phyloP scores from a whole-genome alignment of 352 stramenopile species.

The Globisporangium nagaii region DNA sequence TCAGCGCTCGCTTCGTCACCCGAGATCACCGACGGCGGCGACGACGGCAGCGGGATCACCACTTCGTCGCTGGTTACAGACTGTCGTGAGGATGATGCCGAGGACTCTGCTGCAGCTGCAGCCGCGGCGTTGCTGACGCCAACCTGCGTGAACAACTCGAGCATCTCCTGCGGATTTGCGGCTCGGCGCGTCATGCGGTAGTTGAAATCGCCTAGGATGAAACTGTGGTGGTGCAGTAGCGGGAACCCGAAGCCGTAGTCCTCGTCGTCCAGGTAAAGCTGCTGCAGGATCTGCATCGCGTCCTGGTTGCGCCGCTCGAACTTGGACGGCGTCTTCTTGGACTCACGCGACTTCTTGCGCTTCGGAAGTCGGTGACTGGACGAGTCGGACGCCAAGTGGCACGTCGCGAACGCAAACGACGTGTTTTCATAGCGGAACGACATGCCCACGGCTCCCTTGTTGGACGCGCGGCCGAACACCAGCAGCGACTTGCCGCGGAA shows the following conservation, averaged over 20 bases:
- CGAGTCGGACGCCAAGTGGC: constrained; percentile 85
- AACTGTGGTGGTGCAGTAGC: constrained; percentile 80
- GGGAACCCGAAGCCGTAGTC: constrained; percentile 84
- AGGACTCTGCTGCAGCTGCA: neutral
- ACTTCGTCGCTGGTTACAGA: too few species aligned
- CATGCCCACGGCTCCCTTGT: constrained; percentile 68
- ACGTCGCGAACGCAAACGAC: constrained; percentile 67
- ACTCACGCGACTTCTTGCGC: constrained; percentile 13
- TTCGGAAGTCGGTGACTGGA: constrained; percentile 36
- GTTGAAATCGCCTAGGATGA: constrained; percentile 89
- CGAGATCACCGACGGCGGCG: neutral
- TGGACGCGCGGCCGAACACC: constrained; percentile 63
- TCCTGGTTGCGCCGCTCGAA: constrained; percentile 76
- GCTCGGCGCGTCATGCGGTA: constrained; percentile 68
- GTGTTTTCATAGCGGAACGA: constrained; percentile 53
- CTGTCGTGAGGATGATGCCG: neutral
- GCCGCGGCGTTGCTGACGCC: neutral
- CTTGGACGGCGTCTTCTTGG: constrained; percentile 39
- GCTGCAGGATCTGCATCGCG: constrained; percentile 75
- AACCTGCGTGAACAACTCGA: constrained; percentile 23
- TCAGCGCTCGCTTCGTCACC: constrained; percentile 16
- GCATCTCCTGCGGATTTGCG: constrained; percentile 45
- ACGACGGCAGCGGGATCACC: constrained; percentile 6
- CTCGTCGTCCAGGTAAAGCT: constrained; percentile 75
- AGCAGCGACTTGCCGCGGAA: constrained; percentile 75